Evolutionary conservation across 257 asterid species (phyloP).

Genomic region (Sherardia arvensis): DNA sequence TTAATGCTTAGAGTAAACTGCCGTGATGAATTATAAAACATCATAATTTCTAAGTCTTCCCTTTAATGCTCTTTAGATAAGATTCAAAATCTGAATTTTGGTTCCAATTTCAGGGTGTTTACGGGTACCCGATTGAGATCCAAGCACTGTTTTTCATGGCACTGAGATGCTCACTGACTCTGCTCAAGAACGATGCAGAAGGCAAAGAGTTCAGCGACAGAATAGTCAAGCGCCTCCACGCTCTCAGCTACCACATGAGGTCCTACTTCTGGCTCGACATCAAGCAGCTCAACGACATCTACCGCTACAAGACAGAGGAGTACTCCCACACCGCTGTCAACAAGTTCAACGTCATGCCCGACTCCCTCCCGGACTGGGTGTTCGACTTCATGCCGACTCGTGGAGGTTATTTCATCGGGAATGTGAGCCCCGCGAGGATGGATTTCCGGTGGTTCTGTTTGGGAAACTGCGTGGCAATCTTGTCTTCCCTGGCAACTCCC

Average conservation of each 20-base stretch:
- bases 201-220: constrained; percentile 50
- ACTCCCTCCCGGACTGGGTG: constrained; percentile 85
- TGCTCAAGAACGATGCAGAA: constrained; percentile 69
- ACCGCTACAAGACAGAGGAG: constrained; percentile 84
- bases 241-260: constrained; percentile 83
- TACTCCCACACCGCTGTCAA: constrained; percentile 92
- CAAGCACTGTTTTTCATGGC: constrained; percentile 92
- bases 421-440: constrained; percentile 86
- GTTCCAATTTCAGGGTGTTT: constrained; percentile 52
- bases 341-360: constrained; percentile 90
- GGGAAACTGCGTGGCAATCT: constrained; percentile 76
- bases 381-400: constrained; percentile 84
- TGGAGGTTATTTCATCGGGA: constrained; percentile 86
- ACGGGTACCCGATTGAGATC: constrained; percentile 87
- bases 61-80: neutral
- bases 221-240: constrained; percentile 63
- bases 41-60: neutral
- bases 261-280: constrained; percentile 84
- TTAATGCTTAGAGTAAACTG: neutral
- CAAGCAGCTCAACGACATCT: constrained; percentile 71
- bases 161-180: constrained; percentile 56
- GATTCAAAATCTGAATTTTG: neutral
- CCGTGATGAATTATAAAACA: neutral
- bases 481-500: constrained; percentile 77
- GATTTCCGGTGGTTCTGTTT: constrained; percentile 91